phyloP scores from a whole-genome alignment of 1,284 basidiomycete genomes.

The Phylloporus sp. region DNA sequence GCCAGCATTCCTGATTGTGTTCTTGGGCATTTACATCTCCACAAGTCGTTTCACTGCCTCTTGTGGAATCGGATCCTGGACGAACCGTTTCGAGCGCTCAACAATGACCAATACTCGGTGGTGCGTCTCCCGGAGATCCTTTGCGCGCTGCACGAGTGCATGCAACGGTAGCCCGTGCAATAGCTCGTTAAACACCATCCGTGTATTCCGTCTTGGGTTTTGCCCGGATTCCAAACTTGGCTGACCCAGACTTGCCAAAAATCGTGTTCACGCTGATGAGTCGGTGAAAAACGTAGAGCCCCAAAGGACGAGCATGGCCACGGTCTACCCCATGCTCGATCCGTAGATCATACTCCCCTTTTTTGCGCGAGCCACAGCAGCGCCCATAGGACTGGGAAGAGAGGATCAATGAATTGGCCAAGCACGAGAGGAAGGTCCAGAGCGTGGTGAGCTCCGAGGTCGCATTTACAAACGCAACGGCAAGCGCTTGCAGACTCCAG shows the following conservation, averaged over 20 bases:
- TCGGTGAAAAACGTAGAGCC: slow-evolving; percentile 93
- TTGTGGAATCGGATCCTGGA: slow-evolving; percentile 57
- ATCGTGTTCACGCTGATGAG: slow-evolving; percentile 93
- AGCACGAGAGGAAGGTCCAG: slow-evolving; percentile 81
- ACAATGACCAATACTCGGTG: slow-evolving; percentile 64
- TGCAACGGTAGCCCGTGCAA: slow-evolving; percentile 63
- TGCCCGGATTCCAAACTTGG: not conserved
- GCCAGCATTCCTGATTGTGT: slow-evolving; percentile 80
- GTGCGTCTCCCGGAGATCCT: slow-evolving; percentile 34
- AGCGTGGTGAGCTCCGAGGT: slow-evolving; percentile 77
- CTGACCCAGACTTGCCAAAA: slow-evolving; percentile 60
- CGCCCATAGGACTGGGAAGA: slow-evolving; percentile 69
- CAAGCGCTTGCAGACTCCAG: slow-evolving; percentile 82
- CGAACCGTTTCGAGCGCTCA: slow-evolving; percentile 79
- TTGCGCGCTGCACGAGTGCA: slow-evolving; percentile 54
- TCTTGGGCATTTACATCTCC: slow-evolving; percentile 49
- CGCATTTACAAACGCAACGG: slow-evolving; percentile 89
- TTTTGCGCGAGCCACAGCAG: slow-evolving; percentile 78
- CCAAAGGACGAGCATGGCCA: slow-evolving; percentile 81
- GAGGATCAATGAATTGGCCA: slow-evolving; percentile 85
- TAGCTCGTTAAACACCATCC: slow-evolving; percentile 63
- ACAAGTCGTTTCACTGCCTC: slow-evolving; percentile 72
- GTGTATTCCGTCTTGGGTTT: slow-evolving; percentile 34
- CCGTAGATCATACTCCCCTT: slow-evolving; percentile 82
- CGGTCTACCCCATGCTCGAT: slow-evolving; percentile 80